phyloP scores from a whole-genome alignment of 805 yeast genomes.

The Yarrowia deformans region DNA sequence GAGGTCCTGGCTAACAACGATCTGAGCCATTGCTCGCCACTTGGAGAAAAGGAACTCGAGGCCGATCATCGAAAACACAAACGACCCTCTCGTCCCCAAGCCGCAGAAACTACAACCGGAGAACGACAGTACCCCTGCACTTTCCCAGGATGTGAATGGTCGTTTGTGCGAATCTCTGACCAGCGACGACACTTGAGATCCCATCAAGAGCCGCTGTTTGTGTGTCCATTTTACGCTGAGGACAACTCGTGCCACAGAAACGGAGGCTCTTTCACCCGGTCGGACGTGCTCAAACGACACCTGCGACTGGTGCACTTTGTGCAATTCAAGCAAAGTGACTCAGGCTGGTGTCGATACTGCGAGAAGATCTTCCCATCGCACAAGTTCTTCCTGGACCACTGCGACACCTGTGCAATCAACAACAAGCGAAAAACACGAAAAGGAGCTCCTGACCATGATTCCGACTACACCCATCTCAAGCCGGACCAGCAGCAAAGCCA shows the following conservation, averaged over 20 bases:
- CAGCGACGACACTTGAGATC: constrained; percentile 71
- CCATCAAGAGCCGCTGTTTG: constrained; percentile 69
- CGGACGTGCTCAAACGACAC: constrained; percentile 79
- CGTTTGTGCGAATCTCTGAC: constrained; percentile 73
- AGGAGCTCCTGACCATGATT: constrained; percentile 10
- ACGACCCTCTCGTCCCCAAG: constrained; percentile 20
- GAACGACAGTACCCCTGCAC: constrained; percentile 52
- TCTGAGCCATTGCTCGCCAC: constrained; percentile 32
- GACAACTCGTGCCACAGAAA: constrained; percentile 78
- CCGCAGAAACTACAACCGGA: constrained; percentile 40
- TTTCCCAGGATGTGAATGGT: constrained; percentile 64
- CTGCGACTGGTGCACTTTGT: constrained; percentile 72
- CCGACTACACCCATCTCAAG: neutral
- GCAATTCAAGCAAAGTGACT: constrained; percentile 57
- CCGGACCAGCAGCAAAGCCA: neutral
- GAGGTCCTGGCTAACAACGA: constrained; percentile 34
- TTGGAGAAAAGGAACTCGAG: constrained; percentile 28
- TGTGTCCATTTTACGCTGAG: constrained; percentile 74
- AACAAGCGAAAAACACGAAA: constrained; percentile 24
- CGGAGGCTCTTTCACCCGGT: constrained; percentile 75
- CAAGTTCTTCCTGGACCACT: constrained; percentile 68
- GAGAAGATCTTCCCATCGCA: constrained; percentile 62
- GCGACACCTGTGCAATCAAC: constrained; percentile 62
- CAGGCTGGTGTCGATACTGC: constrained; percentile 75
- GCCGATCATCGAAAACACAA: constrained; percentile 36